Percentiles rank a stretch among this genome's conserved stretches.
These are phyloP conservation scores for Ogataea paraovalis DNA, from an alignment of 805 yeast genomes.

Conservation along the genomic window DNA sequence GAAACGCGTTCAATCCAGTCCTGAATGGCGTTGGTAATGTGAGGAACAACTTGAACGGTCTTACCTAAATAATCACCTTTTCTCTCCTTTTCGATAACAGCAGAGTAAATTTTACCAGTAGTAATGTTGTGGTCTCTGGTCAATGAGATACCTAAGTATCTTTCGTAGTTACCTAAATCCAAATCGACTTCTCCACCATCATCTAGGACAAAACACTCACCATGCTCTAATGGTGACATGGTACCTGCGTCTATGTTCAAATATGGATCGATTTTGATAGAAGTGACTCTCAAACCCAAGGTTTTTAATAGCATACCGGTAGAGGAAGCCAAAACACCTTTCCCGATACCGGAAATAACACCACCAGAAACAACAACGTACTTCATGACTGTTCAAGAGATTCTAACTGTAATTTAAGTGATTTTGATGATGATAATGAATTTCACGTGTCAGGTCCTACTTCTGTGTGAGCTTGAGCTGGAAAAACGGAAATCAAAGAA, in stretches of 20 bases:
- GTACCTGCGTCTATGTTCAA: constrained; percentile 99
- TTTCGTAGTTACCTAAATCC: constrained; percentile 96
- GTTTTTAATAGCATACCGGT: constrained; percentile 95
- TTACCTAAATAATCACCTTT: constrained; percentile 97
- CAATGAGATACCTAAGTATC: constrained; percentile 89
- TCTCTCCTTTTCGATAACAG: constrained; percentile 91
- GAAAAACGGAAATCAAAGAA: neutral
- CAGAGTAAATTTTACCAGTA: constrained; percentile 94
- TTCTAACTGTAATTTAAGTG: neutral
- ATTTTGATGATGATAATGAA: neutral
- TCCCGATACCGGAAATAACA: constrained; percentile 98
- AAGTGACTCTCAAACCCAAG: constrained; percentile 89
- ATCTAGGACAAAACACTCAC: constrained; percentile 95
- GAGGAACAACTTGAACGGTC: constrained; percentile 99
- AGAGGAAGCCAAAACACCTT: constrained; percentile 96
- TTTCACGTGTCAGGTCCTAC: neutral
- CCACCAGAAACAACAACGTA: constrained; percentile 99
- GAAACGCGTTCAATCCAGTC: constrained; percentile 97
- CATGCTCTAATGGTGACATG: constrained; percentile 98
- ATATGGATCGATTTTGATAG: constrained; percentile 97
- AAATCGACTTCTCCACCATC: constrained; percentile 99
- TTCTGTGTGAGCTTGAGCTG: neutral
- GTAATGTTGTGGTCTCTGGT: constrained; percentile 95
- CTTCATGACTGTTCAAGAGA: constrained; percentile 53
- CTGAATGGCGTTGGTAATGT: constrained; percentile 93